Evolutionary conservation across 2,329 filamentous ascomycete genomes (phyloP).

Genomic region (Neophaeococcomyces mojaviensis): DNA sequence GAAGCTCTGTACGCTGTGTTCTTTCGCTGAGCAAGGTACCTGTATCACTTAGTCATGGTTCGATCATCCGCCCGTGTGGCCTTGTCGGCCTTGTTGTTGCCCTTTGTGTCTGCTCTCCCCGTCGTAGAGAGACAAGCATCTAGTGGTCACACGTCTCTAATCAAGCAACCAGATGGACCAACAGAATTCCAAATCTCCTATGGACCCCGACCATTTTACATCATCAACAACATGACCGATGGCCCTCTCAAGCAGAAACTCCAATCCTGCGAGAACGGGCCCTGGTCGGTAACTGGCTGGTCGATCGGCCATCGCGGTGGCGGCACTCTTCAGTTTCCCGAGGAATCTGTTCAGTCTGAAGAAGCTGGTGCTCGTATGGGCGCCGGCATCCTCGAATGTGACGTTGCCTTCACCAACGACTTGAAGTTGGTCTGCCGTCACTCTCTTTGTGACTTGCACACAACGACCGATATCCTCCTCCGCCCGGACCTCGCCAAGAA

Average conservation of each 20-base stretch:
- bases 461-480: conserved; percentile 59
- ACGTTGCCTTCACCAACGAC: conserved; percentile 60
- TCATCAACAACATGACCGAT: conserved; percentile 56
- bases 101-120: not conserved
- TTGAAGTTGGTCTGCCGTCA: conserved; percentile 61
- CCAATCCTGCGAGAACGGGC: conserved; percentile 49
- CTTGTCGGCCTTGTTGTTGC: not conserved
- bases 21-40: not conserved
- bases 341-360: conserved; percentile 54
- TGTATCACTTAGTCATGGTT: too few relatives aligned
- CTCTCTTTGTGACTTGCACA: conserved; percentile 60
- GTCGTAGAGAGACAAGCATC: not conserved
- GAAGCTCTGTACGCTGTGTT: not conserved
- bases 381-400: conserved; percentile 59
- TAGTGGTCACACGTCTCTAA: conserved; percentile 1
- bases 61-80: too few relatives aligned
- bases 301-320: conserved; percentile 54
- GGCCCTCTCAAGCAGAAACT: conserved; percentile 54
- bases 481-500: conserved; percentile 56
- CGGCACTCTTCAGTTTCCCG: conserved; percentile 53
- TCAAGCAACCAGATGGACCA: conserved; percentile 6
- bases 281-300: conserved; percentile 47
- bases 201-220: conserved; percentile 57
- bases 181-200: conserved; percentile 43
- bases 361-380: conserved; percentile 60